Base-by-base conservation (phyloP, 352 stramenopile species). In the Pythium dissotocum region DNA sequence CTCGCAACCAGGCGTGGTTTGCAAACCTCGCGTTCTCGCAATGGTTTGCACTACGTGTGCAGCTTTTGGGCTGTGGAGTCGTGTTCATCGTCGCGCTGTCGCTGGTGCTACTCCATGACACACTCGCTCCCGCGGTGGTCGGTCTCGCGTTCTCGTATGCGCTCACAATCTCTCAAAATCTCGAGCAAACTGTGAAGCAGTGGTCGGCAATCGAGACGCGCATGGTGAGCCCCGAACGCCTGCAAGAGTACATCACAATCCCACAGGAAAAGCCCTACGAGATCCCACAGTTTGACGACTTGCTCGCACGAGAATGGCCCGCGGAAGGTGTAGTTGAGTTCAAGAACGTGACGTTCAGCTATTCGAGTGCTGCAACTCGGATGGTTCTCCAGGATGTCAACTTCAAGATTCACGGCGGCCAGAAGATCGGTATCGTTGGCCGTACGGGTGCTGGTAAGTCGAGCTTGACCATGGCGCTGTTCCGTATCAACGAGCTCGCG, bases 401-500 rank as follows among this genome's bases (percentile, higher is more conserved):
- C 18, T 38, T 93, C 95, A 28, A 24, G 12, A 74, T 97, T 32
- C 49, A 42, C 8, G 21, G 33, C 13, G 44, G 59, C 4, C 48
- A 94, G 55, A 85, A 87, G 61, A 84, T 91, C 66, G 93, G 89
- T 30, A 83, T 98, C 18, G 89, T 98, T 1, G 95, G 95, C 13
- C 72, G 90, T 60, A 97, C 93, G 0, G 91, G 91, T 21, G 82
- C 80, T 2, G 92, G 91, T 63, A 96, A 98, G 73, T 92, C 77
- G 35, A 88, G 83, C 53, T 67, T 99, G 14, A 90, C 90, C 8
- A 84, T 93, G 58, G 91, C 94, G 30, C 75, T 99, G 18, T 97
- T 99, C 72, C 90, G 97, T n/a, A 77, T 98, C 33, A 87, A 97
- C 32, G 94, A 98, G 62, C 70, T 98, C 36, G 97, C 8, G 89